phyloP scores from a whole-genome alignment of 495 filamentous ascomycete genomes.

The Penicillium daleae region DNA sequence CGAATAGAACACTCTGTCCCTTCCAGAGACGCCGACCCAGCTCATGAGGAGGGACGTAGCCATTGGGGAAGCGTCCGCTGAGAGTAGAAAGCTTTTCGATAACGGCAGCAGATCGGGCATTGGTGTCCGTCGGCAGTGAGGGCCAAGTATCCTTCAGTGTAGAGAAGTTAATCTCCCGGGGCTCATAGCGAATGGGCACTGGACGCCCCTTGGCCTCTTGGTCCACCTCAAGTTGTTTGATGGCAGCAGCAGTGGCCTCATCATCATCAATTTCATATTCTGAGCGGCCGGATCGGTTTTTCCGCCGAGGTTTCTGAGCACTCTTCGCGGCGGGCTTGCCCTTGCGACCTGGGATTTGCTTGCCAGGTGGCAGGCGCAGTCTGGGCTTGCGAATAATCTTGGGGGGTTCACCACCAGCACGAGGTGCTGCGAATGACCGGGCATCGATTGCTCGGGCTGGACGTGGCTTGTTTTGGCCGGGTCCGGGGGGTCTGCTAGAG shows the following conservation, averaged over 20 bases:
- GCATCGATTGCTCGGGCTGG: conserved; percentile 46
- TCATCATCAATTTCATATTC: conserved; percentile 27
- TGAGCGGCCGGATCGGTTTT: neutral
- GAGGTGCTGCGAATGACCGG: conserved; percentile 43
- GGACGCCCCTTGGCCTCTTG: conserved; percentile 36
- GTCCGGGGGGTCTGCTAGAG: conserved; percentile 27
- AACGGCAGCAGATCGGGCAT: conserved; percentile 37
- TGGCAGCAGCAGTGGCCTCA: conserved; percentile 28
- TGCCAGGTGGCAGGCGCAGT: conserved; percentile 26
- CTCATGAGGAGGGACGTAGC: conserved; percentile 44
- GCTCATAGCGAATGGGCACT: conserved; percentile 40
- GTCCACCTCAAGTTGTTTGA: conserved; percentile 41
- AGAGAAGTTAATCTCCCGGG: conserved; percentile 32
- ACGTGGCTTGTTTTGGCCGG: conserved; percentile 26
- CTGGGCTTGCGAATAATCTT: conserved; percentile 42
- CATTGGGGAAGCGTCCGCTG: conserved; percentile 43
- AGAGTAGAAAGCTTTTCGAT: conserved; percentile 42
- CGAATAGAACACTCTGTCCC: conserved; percentile 47
- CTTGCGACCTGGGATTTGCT: conserved; percentile 26
- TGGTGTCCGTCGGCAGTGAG: conserved; percentile 39
- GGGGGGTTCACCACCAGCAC: conserved; percentile 31
- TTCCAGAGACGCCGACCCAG: conserved; percentile 46
- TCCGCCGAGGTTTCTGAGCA: conserved; percentile 17
- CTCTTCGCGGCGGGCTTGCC: conserved; percentile 15
- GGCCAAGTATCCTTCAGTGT: conserved; percentile 49